Conservation (phyloP, 177 flowering plant species). For the Vitis hybrid region DNA sequence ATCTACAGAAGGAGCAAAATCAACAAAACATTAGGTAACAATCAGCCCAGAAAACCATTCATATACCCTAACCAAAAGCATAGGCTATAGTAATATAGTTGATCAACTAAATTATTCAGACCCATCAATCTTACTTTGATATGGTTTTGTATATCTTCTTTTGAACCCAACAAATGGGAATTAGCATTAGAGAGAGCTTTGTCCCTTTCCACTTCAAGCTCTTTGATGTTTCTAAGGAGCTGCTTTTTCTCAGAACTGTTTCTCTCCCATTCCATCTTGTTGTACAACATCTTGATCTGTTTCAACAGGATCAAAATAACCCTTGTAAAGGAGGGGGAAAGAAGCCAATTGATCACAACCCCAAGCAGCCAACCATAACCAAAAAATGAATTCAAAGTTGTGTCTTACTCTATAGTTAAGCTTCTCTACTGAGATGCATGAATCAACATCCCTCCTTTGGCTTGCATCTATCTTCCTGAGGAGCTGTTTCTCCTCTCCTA, state of each 20-base stretch:
- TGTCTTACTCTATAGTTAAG: not conserved
- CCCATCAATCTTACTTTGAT: slow-evolving; percentile 6
- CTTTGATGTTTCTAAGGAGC: not conserved
- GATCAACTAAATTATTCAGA: not conserved
- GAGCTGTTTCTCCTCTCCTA: slow-evolving; percentile 9
- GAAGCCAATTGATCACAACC: not conserved
- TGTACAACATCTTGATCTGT: not conserved
- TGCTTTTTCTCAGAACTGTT: not conserved
- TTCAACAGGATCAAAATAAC: not conserved
- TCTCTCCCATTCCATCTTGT: too few relatives aligned
- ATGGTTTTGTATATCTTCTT: not conserved
- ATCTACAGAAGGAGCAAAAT: not conserved
- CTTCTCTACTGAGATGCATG: not conserved
- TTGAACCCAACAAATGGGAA: slow-evolving; percentile 8
- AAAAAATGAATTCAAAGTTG: not conserved
- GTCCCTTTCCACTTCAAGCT: not conserved
- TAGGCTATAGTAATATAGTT: too few relatives aligned
- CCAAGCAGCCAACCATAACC: too few relatives aligned
- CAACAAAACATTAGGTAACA: not conserved
- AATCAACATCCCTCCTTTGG: not conserved
- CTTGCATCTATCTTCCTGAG: slow-evolving; percentile 5
- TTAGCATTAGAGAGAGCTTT: slow-evolving; percentile 4
- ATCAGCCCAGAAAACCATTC: not conserved
- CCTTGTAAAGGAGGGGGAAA: too few relatives aligned
- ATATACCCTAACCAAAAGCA: too few relatives aligned